Base-by-base conservation (phyloP, 805 yeast species). In the Saccharomycopsis olivae region DNA sequence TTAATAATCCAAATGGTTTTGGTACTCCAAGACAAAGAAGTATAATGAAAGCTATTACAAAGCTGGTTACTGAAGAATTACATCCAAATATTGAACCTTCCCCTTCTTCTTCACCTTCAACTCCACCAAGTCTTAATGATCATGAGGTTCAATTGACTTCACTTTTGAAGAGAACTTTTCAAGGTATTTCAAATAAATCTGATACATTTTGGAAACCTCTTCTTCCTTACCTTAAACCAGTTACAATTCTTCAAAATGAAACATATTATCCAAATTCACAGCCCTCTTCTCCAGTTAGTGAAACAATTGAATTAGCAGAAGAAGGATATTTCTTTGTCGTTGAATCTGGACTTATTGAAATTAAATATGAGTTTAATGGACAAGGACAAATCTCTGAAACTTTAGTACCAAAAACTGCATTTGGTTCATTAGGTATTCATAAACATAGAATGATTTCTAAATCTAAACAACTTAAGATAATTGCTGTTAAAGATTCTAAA, bases 331-430 rank as follows among this genome's bases (percentile, higher is more conserved):
- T 76, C 25, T 68, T 66, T 46, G 39, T 64, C 13, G 67, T 75
- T 5, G 78, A 68, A 47, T 48, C 65, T 46, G 64, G 77, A 35
- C 63, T 55, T 50, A 58, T 55, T 55, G 63, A 60, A 43, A 61
- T 65, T 51, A 77, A 64, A 30, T 69, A 60, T 40, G 68, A 60
- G 54, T 61, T 71, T 51, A 60, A 72, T 51, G 31, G 29, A n/a
- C 64, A 66, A 54, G 54, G 69, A 51, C 43, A 52, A 40, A 39
- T 75, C 55, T 55, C 61, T 56, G 61, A 65, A 63, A 53, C 66
- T 14, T 74, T 81, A 25, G 66, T 83, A 39, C 86, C 92, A 3
- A 71, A 81, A 43, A 80, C 89, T 0, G 72, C 83, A 1, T 79
- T 80, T 56, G 92, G 94, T 2, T 86, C 81, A 47, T 50, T 73